Conservation (phyloP, 2,329 filamentous ascomycete genomes). For the Cladorrhinum sp. region DNA sequence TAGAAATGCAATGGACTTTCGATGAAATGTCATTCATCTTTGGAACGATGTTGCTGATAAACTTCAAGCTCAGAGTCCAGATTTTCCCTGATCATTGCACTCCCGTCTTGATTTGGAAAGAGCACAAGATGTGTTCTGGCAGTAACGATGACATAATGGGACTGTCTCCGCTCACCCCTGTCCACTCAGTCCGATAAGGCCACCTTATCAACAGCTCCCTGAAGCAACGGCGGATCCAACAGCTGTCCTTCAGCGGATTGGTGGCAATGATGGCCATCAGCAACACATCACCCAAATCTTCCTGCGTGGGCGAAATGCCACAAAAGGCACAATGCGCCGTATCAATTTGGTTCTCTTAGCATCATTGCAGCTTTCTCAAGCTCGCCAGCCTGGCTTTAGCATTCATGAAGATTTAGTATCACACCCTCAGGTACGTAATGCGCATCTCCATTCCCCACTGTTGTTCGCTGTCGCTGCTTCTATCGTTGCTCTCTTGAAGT, state of each 20-base stretch:
- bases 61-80: too few species aligned
- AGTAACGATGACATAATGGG: conserved; percentile 16
- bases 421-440: conserved; percentile 69
- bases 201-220: conserved; percentile 17
- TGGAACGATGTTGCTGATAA: too few species aligned
- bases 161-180: not conserved
- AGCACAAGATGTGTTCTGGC: too few species aligned
- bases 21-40: too few species aligned
- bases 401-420: conserved; percentile 85
- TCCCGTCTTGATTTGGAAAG: too few species aligned
- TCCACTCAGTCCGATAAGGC: conserved; percentile 18
- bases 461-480: not conserved
- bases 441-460: not conserved
- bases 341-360: conserved; percentile 44
- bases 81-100: too few species aligned
- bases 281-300: conserved; percentile 3
- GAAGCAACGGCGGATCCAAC: conserved; percentile 12
- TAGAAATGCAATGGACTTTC: too few species aligned
- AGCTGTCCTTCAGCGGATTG: conserved; percentile 18
- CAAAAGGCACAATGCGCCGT: conserved; percentile 49
- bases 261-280: not conserved
- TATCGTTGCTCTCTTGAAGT: not conserved
- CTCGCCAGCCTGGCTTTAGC: conserved; percentile 64
- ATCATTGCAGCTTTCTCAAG: conserved; percentile 43
- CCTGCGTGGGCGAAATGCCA: conserved; percentile 35